Conservation (phyloP, 2,329 filamentous ascomycete genomes). For the Pseudogymnoascus sp. region DNA sequence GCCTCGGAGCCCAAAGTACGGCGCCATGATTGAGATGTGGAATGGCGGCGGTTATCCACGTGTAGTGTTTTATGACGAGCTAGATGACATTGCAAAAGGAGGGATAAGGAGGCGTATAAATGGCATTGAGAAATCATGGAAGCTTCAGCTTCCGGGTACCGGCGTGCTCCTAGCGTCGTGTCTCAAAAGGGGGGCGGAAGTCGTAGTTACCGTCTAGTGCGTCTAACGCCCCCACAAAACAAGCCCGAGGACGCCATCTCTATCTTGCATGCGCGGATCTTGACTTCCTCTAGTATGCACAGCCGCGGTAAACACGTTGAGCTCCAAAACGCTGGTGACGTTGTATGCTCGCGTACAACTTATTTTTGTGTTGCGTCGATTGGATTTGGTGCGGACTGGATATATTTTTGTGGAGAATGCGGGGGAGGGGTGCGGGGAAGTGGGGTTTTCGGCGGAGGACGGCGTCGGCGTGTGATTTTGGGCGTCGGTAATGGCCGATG, state of each 20-base stretch:
- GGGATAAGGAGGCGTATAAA: background rate
- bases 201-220: too few relatives aligned
- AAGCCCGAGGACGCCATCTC: background rate
- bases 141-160: background rate
- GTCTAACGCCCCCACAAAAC: background rate
- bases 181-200: background rate
- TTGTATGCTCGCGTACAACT: background rate
- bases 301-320: background rate
- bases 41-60: background rate
- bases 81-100: background rate
- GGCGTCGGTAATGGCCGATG: background rate
- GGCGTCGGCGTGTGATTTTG: background rate
- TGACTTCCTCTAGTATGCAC: background rate
- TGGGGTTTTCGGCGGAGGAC: background rate
- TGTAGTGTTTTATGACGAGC: background rate
- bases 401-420: conserved; percentile 1
- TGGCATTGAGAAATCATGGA: background rate
- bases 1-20: conserved; percentile 11
- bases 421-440: conserved; percentile 1
- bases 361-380: background rate
- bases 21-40: conserved; percentile 7
- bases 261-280: background rate
- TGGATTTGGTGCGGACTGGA: background rate
- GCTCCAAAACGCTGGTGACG: background rate
- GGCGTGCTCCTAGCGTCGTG: background rate